Percentiles rank a stretch among this genome's conserved stretches.
phyloP scores from a whole-genome alignment of 148 eudicot genomes.

The Silene uniflora region DNA sequence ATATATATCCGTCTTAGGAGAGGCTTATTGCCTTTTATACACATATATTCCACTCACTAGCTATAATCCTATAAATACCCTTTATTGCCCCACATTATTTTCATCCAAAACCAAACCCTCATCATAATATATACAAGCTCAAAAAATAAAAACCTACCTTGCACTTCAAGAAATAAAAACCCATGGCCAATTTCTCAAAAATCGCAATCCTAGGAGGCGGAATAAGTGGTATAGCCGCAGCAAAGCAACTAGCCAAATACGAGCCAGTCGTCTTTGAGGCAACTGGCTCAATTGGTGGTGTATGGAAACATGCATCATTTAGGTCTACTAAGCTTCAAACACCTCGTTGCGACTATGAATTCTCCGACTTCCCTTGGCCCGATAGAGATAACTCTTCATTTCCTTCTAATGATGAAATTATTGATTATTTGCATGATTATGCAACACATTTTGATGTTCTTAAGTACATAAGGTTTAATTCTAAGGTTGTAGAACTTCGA shows the following conservation, averaged over 20 bases:
- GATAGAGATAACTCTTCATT: slow-evolving; percentile 59
- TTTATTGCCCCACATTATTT: neutral
- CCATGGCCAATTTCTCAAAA: slow-evolving; percentile 26
- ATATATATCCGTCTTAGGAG: no score
- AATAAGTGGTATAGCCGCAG: slow-evolving; percentile 88
- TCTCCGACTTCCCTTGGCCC: slow-evolving; percentile 89
- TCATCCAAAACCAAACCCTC: no score
- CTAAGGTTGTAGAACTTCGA: slow-evolving; percentile 79
- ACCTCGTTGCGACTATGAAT: slow-evolving; percentile 88
- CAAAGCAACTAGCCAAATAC: slow-evolving; percentile 65
- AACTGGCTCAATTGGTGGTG: slow-evolving; percentile 76
- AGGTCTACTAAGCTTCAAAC: slow-evolving; percentile 74
- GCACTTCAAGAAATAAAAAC: neutral
- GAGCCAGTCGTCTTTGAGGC: slow-evolving; percentile 81
- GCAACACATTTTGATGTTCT: slow-evolving; percentile 67
- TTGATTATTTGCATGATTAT: slow-evolving; percentile 68
- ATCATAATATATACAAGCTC: neutral
- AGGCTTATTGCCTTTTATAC: no score
- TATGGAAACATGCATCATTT: slow-evolving; percentile 77
- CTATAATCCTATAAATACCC: slow-evolving; percentile 24
- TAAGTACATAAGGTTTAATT: slow-evolving; percentile 58
- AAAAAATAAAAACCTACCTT: neutral
- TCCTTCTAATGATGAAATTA: slow-evolving; percentile 57
- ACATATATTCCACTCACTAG: no score
- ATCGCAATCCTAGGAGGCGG: slow-evolving; percentile 88